Base-by-base conservation (phyloP, 768 basidiomycete species). In the Xanthoconium stramineum region DNA sequence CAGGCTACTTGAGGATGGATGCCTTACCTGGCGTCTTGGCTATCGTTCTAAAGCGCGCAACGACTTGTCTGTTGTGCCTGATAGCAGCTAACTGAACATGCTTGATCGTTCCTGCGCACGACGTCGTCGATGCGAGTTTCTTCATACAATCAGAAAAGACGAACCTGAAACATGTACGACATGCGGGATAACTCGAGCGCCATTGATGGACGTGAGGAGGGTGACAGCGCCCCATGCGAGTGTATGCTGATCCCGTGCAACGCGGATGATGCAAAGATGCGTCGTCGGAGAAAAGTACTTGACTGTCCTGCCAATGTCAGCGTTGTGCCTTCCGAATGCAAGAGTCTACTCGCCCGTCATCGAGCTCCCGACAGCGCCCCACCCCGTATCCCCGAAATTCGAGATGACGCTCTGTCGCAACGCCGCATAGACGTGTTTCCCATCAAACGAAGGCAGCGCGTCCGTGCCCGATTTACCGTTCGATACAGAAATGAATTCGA, bases 281-380 rank as follows among this genome's bases (percentile, higher is more conserved):
- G 92, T 95, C 14, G 80, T 80, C 0, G 91, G 88, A 0, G 93
- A 94, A 61, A 85, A 91, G 64, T 95, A 95, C 69, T 94, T 92
- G 53, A 95, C 94, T 94, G 62, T 42, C 33, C 6, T 11, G 2
- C 32, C 19, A 5, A 14, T 5, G 36, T 67, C 39, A 61, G 17
- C 15, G 47, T 6, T 3, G 13, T 9, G 15, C 29, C 1, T 14
- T 10, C 14, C n/a, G 39, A 24, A 53, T 51, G 49, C 5, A 17
- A 2, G 6, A 0, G 11, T 11, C 3, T 1, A 72, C 81, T 42
- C 55, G 89, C 92, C 86, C 20, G 78, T 84, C 55, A 95, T 72
- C 5, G 86, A 88, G 36, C 81, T 68, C 0, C 83, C 88, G 3
- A 94, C 82, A 11, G 86, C 80, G 28, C 92, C 92, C 92, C 91